Conservation (phyloP, 1,284 basidiomycete species). For the Pseudozyma thailandica region DNA sequence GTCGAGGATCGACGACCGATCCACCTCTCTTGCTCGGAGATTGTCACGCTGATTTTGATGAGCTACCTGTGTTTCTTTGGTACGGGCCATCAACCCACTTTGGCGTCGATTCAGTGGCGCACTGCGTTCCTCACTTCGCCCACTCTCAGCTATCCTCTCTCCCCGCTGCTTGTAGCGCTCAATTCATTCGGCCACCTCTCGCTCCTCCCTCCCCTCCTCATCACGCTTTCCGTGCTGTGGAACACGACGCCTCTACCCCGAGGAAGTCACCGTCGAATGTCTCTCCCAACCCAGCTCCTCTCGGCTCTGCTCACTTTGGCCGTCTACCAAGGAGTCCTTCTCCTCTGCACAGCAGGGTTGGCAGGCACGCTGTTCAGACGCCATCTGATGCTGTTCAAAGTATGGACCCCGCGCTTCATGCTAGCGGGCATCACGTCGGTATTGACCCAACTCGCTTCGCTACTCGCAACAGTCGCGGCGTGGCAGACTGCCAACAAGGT, state of each 20-base stretch:
- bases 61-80: conserved; percentile 77
- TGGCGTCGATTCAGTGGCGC: conserved; percentile 96
- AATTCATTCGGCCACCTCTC: conserved; percentile 83
- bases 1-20: neutral
- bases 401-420: conserved; percentile 96
- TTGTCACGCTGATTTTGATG: conserved; percentile 41
- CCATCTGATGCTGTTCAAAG: conserved; percentile 99
- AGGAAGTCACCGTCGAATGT: conserved; percentile 21
- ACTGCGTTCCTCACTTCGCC: conserved; percentile 78
- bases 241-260: conserved; percentile 76
- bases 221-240: conserved; percentile 85
- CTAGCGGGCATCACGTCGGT: conserved; percentile 73
- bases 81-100: conserved; percentile 90
- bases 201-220: conserved; percentile 74
- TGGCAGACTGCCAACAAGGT: conserved; percentile 52
- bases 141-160: conserved; percentile 78
- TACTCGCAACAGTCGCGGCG: conserved; percentile 59
- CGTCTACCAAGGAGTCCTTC: conserved; percentile 77
- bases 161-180: conserved; percentile 79
- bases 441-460: conserved; percentile 69
- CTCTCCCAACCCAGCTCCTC: conserved; percentile 56
- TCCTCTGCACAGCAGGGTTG: conserved; percentile 70
- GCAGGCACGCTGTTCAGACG: conserved; percentile 80
- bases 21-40: conserved; percentile 37
- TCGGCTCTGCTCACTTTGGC: conserved; percentile 75